Percentiles rank a stretch among this genome's conserved stretches.
Evolutionary conservation across 163 green algal species (phyloP).

Genomic region (Scenedesmus sp.): DNA sequence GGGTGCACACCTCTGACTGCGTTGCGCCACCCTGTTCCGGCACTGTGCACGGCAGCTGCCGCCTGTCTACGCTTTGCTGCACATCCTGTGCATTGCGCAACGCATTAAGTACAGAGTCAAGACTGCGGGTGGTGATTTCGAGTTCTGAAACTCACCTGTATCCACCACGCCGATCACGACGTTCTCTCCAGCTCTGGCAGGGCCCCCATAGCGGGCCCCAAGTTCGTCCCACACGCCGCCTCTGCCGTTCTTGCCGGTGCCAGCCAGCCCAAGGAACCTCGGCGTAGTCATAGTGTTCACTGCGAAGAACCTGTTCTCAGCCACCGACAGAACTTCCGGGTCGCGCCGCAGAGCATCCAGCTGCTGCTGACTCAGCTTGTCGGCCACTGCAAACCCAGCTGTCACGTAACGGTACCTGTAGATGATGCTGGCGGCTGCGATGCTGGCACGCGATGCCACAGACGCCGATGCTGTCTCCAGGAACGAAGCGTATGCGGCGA

Average conservation of each 20-base stretch:
- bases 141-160: neutral
- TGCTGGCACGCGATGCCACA: neutral
- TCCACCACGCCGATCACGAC: neutral
- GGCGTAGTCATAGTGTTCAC: neutral
- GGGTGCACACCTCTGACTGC: too few species aligned
- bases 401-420: neutral
- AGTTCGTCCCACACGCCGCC: neutral
- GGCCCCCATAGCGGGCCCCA: neutral
- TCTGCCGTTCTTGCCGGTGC: neutral
- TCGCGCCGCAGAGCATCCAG: neutral
- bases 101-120: too few species aligned
- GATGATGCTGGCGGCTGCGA: neutral
- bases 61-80: too few species aligned
- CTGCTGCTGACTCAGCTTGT: neutral
- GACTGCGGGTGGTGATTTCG: too few species aligned
- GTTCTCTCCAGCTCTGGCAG: slow-evolving; percentile 2
- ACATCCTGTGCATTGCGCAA: too few species aligned
- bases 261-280: neutral
- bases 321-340: neutral
- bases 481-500: neutral
- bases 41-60: too few species aligned
- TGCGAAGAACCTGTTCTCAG: neutral
- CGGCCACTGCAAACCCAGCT: neutral
- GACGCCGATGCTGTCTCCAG: neutral
- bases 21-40: too few species aligned